phyloP scores from a whole-genome alignment of 257 asterid species.

The Scutellaria minor region DNA sequence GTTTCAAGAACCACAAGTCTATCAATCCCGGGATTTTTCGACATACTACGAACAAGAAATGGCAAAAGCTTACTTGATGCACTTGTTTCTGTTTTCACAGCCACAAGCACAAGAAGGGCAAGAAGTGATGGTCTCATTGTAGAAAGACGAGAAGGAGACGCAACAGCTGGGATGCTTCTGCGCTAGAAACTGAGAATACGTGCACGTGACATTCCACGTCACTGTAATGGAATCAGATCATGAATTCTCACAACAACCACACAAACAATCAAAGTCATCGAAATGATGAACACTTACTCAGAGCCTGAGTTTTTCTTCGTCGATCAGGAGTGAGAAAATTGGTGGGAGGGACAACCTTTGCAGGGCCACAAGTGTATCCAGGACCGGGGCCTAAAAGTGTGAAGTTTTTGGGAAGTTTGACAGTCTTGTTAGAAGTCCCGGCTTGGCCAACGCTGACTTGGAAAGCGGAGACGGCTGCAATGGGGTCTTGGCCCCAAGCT shows the following conservation, averaged over 20 bases:
- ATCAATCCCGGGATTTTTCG: background rate
- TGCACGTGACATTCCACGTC: conserved; percentile 87
- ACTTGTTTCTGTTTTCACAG: conserved; percentile 65
- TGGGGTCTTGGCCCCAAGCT: conserved; percentile 75
- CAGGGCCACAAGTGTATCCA: conserved; percentile 85
- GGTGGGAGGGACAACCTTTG: conserved; percentile 71
- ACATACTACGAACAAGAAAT: no score
- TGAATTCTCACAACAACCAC: background rate
- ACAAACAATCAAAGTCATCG: background rate
- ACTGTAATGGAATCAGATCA: conserved; percentile 45
- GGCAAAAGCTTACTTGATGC: conserved; percentile 53
- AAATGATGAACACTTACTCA: conserved; percentile 50
- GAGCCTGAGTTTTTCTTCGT: conserved; percentile 72
- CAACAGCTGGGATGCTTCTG: conserved; percentile 73
- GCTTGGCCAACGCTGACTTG: conserved; percentile 81
- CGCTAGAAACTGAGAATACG: conserved; percentile 75
- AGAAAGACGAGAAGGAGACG: conserved; percentile 81
- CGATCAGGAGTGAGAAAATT: conserved; percentile 69
- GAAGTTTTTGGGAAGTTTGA: conserved; percentile 76
- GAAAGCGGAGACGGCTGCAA: conserved; percentile 57
- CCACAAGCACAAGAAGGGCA: conserved; percentile 82
- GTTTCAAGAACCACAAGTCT: conserved; percentile 25
- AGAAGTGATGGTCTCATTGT: conserved; percentile 73
- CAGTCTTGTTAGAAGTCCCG: conserved; percentile 75
- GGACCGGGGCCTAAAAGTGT: conserved; percentile 74